Evolutionary conservation across 1,284 basidiomycete genomes (phyloP).

Genomic region (Marasmius sp.): DNA sequence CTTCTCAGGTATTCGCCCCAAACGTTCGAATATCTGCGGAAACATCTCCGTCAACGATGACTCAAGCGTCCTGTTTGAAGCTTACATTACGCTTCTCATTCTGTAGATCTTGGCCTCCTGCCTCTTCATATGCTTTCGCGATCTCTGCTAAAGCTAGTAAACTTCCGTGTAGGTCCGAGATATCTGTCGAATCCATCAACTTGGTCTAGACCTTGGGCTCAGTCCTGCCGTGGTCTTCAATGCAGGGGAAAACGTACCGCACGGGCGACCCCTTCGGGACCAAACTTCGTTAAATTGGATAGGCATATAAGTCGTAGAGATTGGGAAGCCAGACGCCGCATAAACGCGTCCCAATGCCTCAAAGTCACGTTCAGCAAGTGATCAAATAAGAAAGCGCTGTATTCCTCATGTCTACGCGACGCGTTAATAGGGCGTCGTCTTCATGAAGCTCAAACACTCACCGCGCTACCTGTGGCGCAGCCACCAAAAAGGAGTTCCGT

Average conservation of each 20-base stretch:
- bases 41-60: constrained; percentile 9
- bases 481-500: constrained; percentile 80
- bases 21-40: constrained; percentile 56
- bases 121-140: constrained; percentile 47
- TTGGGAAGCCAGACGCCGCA: constrained; percentile 81
- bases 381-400: constrained; percentile 68
- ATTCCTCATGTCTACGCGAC: constrained; percentile 60
- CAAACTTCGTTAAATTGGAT: constrained; percentile 55
- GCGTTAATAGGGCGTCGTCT: constrained; percentile 10
- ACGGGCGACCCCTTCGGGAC: constrained; percentile 47
- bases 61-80: constrained; percentile 3
- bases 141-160: constrained; percentile 75
- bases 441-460: constrained; percentile 39
- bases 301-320: constrained; percentile 72
- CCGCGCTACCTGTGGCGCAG: constrained; percentile 85
- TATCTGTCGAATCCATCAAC: constrained; percentile 67
- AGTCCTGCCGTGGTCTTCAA: constrained; percentile 4
- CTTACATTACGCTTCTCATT: constrained; percentile 30
- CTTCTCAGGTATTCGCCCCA: constrained; percentile 54
- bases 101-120: constrained; percentile 27
- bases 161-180: constrained; percentile 80
- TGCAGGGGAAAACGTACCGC: constrained; percentile 40
- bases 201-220: constrained; percentile 41
- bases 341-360: constrained; percentile 86
- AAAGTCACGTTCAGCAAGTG: constrained; percentile 78